Evolutionary conservation across 768 basidiomycete species (phyloP), one percentile per base, ranked within the genome.

Genomic region (Trametes villosa): DNA sequence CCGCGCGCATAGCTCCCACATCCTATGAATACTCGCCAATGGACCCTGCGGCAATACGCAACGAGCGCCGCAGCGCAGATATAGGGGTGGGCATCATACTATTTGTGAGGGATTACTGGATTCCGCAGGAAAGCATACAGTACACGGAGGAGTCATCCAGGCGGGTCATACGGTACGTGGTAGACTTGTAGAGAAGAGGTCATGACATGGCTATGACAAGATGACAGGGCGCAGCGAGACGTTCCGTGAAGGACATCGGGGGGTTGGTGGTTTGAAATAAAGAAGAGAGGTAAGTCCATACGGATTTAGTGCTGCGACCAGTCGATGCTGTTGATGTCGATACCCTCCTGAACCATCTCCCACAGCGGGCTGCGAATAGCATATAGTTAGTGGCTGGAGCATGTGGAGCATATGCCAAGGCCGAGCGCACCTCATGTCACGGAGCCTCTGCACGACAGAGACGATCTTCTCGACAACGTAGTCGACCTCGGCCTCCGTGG

Each of bases 291-390:
- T n/a, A 50, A 40, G 77, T 15, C 20, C 44, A n/a, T 38, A n/a
- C n/a, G n/a, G n/a, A 22, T 24, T 27, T 74, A 83, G 65, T 82
- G 81, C 72, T 85, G 92, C 46, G 92, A 90, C 96, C 96, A 98
- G 76, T 98, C 85, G 72, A 98, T 99, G 18, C 90, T 82, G 71
- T 87, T 94, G 67, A 98, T 85, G 74, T 99, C 97, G 60, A 98
- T 96, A 42, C 96, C 96, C 72, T 98, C 97, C 76, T 97, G 94
- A 17, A 98, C 96, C 96, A 99, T 98, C 78, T 99, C 97, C 96
- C 96, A 99, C 54, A 99, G 76, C 33, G 97, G 97, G 70, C 94
- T 93, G 63, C 1, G 51, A 27, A 11, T 22, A 30, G 22, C 49
- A 68, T 29, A 64, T 13, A 50, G 30, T 49, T 22, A 54, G 29